These are phyloP conservation scores for Casuarina equisetifolia DNA, from an alignment of 306 rosid genomes.

Conservation along the genomic window DNA sequence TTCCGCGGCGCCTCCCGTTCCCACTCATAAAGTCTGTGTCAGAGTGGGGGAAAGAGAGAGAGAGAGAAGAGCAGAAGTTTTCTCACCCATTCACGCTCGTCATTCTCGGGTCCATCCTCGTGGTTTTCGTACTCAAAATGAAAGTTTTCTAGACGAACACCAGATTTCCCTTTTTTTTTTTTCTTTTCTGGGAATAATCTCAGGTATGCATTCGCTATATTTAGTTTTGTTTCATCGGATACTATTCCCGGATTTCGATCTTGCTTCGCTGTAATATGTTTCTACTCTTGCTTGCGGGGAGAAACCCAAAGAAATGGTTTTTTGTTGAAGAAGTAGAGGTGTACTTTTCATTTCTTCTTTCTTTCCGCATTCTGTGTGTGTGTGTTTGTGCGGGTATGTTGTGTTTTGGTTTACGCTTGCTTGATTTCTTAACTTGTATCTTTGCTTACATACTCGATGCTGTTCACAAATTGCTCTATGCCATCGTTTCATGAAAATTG, in stretches of 20 bases:
- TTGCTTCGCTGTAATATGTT: background rate
- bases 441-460: background rate
- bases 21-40: background rate
- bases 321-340: background rate
- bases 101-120: background rate
- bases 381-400: background rate
- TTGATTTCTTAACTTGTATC: background rate
- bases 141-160: background rate
- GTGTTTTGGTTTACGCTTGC: background rate
- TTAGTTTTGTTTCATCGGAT: background rate
- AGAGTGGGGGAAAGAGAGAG: too few species aligned
- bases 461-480: background rate
- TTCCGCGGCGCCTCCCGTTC: conserved; percentile 10
- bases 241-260: background rate
- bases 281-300: background rate
- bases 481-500: background rate
- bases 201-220: conserved; percentile 13
- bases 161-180: background rate
- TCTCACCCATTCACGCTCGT: background rate
- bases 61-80: background rate
- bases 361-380: background rate
- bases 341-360: background rate
- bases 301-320: background rate
- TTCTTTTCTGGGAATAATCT: conserved; percentile 1
- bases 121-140: background rate